phyloP scores from a whole-genome alignment of 495 filamentous ascomycete genomes.

The Cenococcum geophilum region DNA sequence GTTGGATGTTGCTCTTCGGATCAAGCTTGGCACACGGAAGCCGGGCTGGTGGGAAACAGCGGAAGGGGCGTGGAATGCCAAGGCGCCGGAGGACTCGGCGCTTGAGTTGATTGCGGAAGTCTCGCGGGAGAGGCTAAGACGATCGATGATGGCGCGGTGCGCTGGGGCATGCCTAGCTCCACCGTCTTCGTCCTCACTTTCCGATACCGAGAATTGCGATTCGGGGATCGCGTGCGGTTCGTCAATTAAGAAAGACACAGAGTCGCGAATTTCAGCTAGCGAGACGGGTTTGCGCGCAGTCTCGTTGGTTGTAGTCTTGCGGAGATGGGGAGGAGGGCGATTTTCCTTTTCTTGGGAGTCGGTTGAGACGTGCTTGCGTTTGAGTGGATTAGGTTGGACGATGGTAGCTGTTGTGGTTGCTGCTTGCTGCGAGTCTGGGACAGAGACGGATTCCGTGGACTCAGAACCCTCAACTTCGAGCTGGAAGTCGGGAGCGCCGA shows the following conservation, averaged over 20 bases:
- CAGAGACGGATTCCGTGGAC: conserved; percentile 30
- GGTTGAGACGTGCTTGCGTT: conserved; percentile 49
- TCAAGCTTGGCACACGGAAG: conserved; percentile 72
- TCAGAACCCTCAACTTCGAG: conserved; percentile 48
- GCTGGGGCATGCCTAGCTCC: conserved; percentile 20
- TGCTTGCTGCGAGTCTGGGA: conserved; percentile 42
- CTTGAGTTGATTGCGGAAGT: conserved; percentile 49
- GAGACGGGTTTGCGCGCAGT: conserved; percentile 57
- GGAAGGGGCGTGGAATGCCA: conserved; percentile 38
- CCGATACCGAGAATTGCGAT: conserved; percentile 33
- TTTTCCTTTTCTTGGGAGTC: conserved; percentile 40
- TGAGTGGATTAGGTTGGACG: conserved; percentile 35
- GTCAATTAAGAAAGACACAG: conserved; percentile 74
- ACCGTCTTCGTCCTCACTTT: conserved; percentile 28
- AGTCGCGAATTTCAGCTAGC: conserved; percentile 72
- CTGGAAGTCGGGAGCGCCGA: conserved; percentile 43
- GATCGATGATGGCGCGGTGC: conserved; percentile 54
- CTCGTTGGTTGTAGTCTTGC: conserved; percentile 53
- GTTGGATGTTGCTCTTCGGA: conserved; percentile 68
- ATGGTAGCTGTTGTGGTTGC: conserved; percentile 18
- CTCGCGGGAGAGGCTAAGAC: conserved; percentile 56
- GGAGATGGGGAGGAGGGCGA: conserved; percentile 56
- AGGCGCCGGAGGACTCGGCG: conserved; percentile 11
- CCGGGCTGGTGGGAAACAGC: conserved; percentile 30
- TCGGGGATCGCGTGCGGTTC: conserved; percentile 54